Base-by-base conservation (phyloP, 805 yeast genomes). In the Hanseniaspora valbyensis region DNA sequence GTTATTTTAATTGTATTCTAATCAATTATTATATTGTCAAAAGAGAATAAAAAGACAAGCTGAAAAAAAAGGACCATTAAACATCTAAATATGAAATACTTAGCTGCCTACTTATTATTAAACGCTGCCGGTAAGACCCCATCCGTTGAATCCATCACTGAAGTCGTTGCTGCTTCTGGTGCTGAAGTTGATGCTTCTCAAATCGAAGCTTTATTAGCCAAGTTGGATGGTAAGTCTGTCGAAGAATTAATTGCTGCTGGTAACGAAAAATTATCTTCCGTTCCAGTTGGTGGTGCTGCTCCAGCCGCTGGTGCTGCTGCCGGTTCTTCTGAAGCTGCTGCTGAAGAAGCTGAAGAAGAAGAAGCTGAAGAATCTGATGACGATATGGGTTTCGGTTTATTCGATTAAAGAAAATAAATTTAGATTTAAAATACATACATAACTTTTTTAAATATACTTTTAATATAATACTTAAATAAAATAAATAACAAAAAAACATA, bases 101-200 rank as follows among this genome's bases (percentile, higher is more conserved):
- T 92, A 77, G 98, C 98, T 76, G 97, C 98, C 74, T 92, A 92
- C 80, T 83, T 92, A 75, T 83, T 90, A 76, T 81, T 92, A 75
- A 88, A 83, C 77, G 88, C 92, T 72, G 95, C 95, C 74, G 98
- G 97, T 72, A 71, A 88, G 70, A 68, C 92, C 66, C 97, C 98
- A 75, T 76, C 95, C 63, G 94, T 95, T 64, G 80, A 83, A 68
- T 90, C 87, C 73, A 78, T 92, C 78, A 75, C 85, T 74, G 66
- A 82, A 63, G 83, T 92, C 66, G 81, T 92, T 69, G 83, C 85
- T 69, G 76, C 97, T 54, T 97, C 90, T 66, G 96, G 96, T 73
- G 81, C 86, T 64, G 98, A 92, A 73, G 86, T 81, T 69, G 96
- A 92, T 68, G 87, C 83, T 66, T 78, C 83, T 69, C 86, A 88